Evolutionary conservation across 306 rosid species (phyloP).

Genomic region (apple (Malus domestica)): ASM211411v1 NC_041800.1:29082233-29082732

Average conservation of each 20-base stretch:
- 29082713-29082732: not conserved
- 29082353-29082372: not conserved
- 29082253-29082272: not conserved
- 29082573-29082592: slow-evolving; percentile 44
- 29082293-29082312: too few relatives aligned
- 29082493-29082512: not conserved
- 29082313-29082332: too few relatives aligned
- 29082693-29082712: not conserved
- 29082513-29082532: not conserved
- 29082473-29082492: not conserved
- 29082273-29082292: not conserved
- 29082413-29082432: not conserved
- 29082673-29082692: not conserved
- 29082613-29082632: slow-evolving; percentile 61
- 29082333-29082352: not conserved
- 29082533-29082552: slow-evolving; percentile 74
- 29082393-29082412: not conserved
- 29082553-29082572: slow-evolving; percentile 40
- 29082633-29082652: slow-evolving; percentile 38
- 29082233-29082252: not conserved
- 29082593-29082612: slow-evolving; percentile 55
- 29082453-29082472: not conserved
- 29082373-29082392: not conserved
- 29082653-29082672: not conserved
- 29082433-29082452: not conserved